These are phyloP conservation scores for Pisolithus marmoratus DNA, from an alignment of 768 basidiomycete species.

Conservation along the genomic window DNA sequence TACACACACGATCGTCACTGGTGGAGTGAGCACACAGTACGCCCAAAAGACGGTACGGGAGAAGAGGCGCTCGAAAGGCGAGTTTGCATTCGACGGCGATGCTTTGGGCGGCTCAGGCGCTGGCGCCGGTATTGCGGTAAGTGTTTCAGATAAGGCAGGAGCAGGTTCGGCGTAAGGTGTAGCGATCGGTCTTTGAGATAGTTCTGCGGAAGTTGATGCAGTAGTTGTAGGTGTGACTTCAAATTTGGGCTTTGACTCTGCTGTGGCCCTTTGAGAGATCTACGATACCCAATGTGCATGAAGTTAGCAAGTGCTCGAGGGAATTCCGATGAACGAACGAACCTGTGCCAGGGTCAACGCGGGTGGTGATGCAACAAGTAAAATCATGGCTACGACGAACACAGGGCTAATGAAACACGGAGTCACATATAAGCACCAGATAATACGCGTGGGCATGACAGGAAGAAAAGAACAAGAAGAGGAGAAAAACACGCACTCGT, in stretches of 20 bases:
- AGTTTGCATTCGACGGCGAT: background rate
- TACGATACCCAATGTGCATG: background rate
- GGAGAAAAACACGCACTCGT: constrained; percentile 52
- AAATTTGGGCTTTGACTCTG: background rate
- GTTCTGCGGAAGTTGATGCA: background rate
- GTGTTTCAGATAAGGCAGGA: background rate
- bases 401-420: constrained; percentile 53
- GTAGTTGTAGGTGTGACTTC: too few relatives aligned
- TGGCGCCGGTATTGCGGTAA: background rate
- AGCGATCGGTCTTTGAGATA: background rate
- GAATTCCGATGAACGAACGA: background rate
- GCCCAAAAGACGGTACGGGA: constrained; percentile 91
- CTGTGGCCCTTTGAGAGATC: constrained; percentile 18
- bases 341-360: constrained; percentile 66
- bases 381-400: constrained; percentile 78
- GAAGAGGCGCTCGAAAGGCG: constrained; percentile 78
- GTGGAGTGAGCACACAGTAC: constrained; percentile 85
- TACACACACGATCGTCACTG: constrained; percentile 73
- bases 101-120: background rate
- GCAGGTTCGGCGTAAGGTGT: background rate
- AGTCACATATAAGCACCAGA: too few relatives aligned
- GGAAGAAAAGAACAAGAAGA: constrained; percentile 1
- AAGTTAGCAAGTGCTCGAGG: background rate
- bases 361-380: constrained; percentile 79
- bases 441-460: background rate